Conservation (phyloP, 768 basidiomycete genomes). For the Serendipita sp. region DNA sequence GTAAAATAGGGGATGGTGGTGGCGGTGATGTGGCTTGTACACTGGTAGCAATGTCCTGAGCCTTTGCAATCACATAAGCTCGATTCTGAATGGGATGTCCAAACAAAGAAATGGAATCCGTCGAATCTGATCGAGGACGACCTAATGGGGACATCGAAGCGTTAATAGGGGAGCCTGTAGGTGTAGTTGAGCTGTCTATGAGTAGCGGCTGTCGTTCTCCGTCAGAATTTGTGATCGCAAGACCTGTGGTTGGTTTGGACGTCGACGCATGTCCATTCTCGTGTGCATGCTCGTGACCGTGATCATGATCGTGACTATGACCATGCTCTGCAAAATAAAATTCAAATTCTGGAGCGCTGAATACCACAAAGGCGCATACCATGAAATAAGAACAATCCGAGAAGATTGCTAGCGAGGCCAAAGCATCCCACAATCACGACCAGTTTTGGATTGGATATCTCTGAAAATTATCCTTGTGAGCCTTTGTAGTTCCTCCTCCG, state of each 20-base stretch:
- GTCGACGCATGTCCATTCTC: neutral
- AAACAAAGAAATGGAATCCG: neutral
- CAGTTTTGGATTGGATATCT: conserved; percentile 76
- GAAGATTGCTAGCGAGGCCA: conserved; percentile 80
- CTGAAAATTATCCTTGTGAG: conserved; percentile 25
- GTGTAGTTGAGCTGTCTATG: neutral
- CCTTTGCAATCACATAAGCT: neutral
- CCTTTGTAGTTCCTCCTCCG: conserved; percentile 2
- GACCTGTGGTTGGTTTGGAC: conserved; percentile 11
- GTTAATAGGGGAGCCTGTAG: neutral
- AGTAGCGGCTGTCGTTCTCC: neutral
- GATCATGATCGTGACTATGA: conserved; percentile 35
- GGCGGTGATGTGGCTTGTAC: neutral
- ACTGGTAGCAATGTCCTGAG: neutral
- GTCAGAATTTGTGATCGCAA: conserved; percentile 2
- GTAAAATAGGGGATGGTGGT: neutral
- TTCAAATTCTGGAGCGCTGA: neutral
- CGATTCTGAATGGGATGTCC: conserved; percentile 3
- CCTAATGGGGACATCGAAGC: neutral
- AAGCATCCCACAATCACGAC: conserved; percentile 82
- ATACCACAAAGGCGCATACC: conserved; percentile 35
- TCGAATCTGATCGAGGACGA: neutral
- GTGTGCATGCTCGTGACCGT: conserved; percentile 9
- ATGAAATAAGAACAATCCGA: conserved; percentile 90
- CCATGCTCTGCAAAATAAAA: conserved; percentile 38